Percentiles rank a stretch among this genome's conserved stretches.
Conservation (phyloP, 169 alveolate species). For the Plasmodium relictum region DNA sequence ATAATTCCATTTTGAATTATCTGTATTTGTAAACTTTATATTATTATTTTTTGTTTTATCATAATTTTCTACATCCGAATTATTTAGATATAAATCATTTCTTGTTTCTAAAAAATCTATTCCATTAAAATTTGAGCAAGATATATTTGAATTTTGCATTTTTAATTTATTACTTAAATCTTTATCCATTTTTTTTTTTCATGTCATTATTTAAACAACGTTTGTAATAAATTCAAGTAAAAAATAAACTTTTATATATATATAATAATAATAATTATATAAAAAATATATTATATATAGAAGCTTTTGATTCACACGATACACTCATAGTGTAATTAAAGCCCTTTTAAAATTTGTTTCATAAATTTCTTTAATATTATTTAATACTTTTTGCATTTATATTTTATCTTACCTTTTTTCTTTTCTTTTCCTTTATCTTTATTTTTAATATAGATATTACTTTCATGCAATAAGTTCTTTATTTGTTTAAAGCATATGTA, state of each 20-base stretch:
- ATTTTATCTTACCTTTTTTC: not conserved
- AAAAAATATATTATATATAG: not conserved
- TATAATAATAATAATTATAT: not conserved
- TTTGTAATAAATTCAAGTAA: too few species aligned
- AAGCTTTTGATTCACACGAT: not conserved
- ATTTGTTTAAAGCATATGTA: slow-evolving; percentile 11
- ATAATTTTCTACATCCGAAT: slow-evolving; percentile 26
- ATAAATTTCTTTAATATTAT: not conserved
- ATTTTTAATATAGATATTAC: slow-evolving; percentile 2
- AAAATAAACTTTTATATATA: not conserved
- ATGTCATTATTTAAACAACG: too few species aligned
- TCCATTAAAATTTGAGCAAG: slow-evolving; percentile 22
- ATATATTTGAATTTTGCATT: not conserved
- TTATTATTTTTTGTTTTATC: slow-evolving; percentile 22
- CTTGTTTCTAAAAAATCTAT: slow-evolving; percentile 15
- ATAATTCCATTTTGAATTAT: slow-evolving; percentile 33
- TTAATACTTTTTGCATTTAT: not conserved
- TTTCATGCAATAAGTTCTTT: not conserved
- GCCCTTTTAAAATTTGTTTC: not conserved
- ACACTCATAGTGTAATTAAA: slow-evolving; percentile 21
- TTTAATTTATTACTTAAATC: slow-evolving; percentile 34
- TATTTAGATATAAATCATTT: slow-evolving; percentile 16
- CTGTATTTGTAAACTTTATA: slow-evolving; percentile 20
- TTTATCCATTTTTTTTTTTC: slow-evolving; percentile 30
- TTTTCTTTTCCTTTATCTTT: not conserved